Percentiles rank a stretch among this genome's conserved stretches.
These are phyloP conservation scores for Pezicula neosporulosa DNA, from an alignment of 2,329 filamentous ascomycete species.

Conservation along the genomic window DNA sequence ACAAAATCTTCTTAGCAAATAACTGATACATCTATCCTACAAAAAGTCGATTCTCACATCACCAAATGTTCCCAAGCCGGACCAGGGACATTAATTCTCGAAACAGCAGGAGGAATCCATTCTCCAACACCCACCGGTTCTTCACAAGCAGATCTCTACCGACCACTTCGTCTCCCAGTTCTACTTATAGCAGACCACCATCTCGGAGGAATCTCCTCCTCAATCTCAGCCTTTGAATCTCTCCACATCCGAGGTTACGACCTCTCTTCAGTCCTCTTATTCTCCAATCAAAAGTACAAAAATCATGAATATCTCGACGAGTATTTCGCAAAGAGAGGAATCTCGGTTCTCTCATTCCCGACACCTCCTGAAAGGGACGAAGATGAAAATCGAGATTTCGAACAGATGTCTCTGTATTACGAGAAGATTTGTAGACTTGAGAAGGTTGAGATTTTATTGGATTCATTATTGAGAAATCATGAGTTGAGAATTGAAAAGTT, in stretches of 20 bases:
- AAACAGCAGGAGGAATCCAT: conserved; percentile 80
- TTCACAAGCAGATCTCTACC: conserved; percentile 75
- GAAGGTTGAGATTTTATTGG: conserved; percentile 42
- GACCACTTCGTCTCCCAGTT: conserved; percentile 68
- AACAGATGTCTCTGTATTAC: conserved; percentile 65
- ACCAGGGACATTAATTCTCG: conserved; percentile 64
- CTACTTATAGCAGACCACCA: conserved; percentile 72
- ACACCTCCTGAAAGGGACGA: conserved; percentile 49
- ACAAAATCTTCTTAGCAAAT: conserved; percentile 34
- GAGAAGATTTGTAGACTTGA: conserved; percentile 35
- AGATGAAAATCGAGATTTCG: conserved; percentile 42
- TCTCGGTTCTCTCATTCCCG: conserved; percentile 54
- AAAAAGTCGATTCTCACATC: conserved; percentile 43
- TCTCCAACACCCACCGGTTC: conserved; percentile 74
- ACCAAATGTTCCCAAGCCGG: conserved; percentile 36
- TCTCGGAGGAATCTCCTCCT: conserved; percentile 76
- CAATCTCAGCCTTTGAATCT: conserved; percentile 78
- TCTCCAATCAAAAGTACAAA: conserved; percentile 61
- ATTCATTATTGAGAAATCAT: conserved; percentile 51
- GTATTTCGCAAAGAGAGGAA: conserved; percentile 60
- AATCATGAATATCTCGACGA: conserved; percentile 65
- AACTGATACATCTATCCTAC: conserved; percentile 48
- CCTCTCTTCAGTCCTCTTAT: conserved; percentile 66
- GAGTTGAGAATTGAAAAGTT: conserved; percentile 52
- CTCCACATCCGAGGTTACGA: conserved; percentile 76